Evolutionary conservation across 2,329 filamentous ascomycete species (phyloP).

Genomic region (Knufia petricola): DNA sequence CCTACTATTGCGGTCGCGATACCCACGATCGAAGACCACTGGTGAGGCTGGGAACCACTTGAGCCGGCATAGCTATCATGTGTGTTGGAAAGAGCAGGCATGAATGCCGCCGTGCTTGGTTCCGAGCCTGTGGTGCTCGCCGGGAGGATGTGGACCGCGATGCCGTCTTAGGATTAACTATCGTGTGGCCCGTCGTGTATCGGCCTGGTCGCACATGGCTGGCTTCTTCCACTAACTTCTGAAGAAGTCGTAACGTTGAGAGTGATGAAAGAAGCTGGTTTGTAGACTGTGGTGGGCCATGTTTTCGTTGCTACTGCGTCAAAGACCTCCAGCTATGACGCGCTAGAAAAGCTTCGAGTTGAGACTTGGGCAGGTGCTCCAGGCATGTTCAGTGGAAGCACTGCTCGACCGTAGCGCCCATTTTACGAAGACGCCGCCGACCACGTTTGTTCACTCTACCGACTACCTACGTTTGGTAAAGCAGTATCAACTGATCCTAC

Average conservation of each 20-base stretch:
- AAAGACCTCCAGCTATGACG: background rate
- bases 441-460: too few species aligned
- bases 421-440: too few species aligned
- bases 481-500: too few species aligned
- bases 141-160: background rate
- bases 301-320: background rate
- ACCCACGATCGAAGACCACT: constrained; percentile 88
- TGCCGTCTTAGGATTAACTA: background rate
- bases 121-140: background rate
- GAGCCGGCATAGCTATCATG: background rate
- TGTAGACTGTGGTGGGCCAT: background rate
- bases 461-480: too few species aligned
- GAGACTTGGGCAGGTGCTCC: too few species aligned
- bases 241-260: background rate
- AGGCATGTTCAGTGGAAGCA: too few species aligned
- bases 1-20: constrained; percentile 87
- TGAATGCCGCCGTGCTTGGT: background rate
- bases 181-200: background rate
- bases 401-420: too few species aligned
- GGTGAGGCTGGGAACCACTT: constrained; percentile 11
- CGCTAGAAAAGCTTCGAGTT: too few species aligned
- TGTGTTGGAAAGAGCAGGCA: background rate
- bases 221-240: background rate
- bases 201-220: background rate
- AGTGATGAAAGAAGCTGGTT: background rate